Base-by-base conservation (phyloP, 2,329 filamentous ascomycete genomes). In the Botrytis sinoallii region DNA sequence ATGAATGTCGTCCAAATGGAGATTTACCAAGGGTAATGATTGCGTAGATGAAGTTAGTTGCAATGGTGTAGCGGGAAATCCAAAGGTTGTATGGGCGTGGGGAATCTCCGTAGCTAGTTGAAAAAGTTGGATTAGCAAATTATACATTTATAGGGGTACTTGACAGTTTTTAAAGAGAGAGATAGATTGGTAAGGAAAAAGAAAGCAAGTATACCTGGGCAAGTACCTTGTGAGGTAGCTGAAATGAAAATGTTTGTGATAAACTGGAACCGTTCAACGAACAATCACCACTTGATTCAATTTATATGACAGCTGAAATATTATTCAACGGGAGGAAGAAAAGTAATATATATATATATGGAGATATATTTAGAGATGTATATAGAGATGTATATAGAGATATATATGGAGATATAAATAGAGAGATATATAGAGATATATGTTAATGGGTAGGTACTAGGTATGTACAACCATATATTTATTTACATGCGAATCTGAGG, bases 121-220 rank as follows among this genome's bases (percentile, higher is more conserved):
- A 1, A 48, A 52, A 55, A 48, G 59, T 55, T 55, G 32, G 32
- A 65, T 71, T 46, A 71, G 69, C 38, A 40, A 12, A n/a, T 57
- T 46, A 20, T 44, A 57, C 40, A 44, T 52, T 46, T 40, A 71
- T 14, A 38, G 60, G 46, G 60, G 70, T 22, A 59, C 9, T 35
- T 10, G 42, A 44, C 44, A 65, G 44, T 38, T 57, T 71, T 71
- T 12, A 48, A 70, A n/a, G 20, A 8, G 32, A 52, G 42, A 66
- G 65, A 55, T 40, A 29, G 46, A 55, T 67, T 67, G 65, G 64
- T 38, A 68, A 68, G 42, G 48, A 22, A 42, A 57, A 68, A n/a
- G n/a, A 46, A 52, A 52, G 48, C 48, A 52, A 55, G 52, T 29
- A 55, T 55, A 29, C 25, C 22, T 40, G 10, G n/a, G 4, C n/a